Percentiles rank a stretch among this genome's conserved stretches.
Conservation (phyloP, 2,329 filamentous ascomycete genomes). For the Lecanicillium sp. region DNA sequence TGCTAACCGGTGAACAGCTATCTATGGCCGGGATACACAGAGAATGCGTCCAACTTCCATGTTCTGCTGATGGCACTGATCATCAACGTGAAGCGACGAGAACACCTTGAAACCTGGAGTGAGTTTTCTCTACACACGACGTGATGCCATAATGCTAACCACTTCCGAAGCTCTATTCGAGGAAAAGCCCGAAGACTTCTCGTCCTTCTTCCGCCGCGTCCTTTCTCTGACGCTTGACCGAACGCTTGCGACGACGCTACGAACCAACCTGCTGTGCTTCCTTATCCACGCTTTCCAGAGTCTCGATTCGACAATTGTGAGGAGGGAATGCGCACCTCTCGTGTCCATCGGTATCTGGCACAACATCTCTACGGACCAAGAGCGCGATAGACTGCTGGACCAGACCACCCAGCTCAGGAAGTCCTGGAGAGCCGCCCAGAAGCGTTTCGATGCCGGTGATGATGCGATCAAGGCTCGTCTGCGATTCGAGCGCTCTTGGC, state of each 20-base stretch:
- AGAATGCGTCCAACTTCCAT: slow-evolving; percentile 86
- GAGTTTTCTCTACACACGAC: slow-evolving; percentile 23
- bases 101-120: slow-evolving; percentile 85
- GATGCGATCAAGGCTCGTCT: slow-evolving; percentile 70
- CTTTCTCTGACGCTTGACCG: slow-evolving; percentile 77
- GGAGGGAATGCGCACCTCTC: slow-evolving; percentile 92
- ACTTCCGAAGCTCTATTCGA: slow-evolving; percentile 60
- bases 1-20: slow-evolving; percentile 51
- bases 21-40: slow-evolving; percentile 87
- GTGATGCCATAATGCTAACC: slow-evolving; percentile 17
- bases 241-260: slow-evolving; percentile 59
- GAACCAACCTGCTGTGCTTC: slow-evolving; percentile 81
- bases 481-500: slow-evolving; percentile 88
- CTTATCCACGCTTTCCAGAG: slow-evolving; percentile 91
- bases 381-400: slow-evolving; percentile 67
- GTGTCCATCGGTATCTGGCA: slow-evolving; percentile 97
- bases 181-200: slow-evolving; percentile 74
- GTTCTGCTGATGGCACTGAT: slow-evolving; percentile 81
- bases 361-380: slow-evolving; percentile 72
- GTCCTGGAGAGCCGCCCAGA: slow-evolving; percentile 80
- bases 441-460: slow-evolving; percentile 83
- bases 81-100: slow-evolving; percentile 79
- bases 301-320: slow-evolving; percentile 78
- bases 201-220: slow-evolving; percentile 79
- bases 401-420: slow-evolving; percentile 72